Conservation (phyloP, 139 green algal species). For the Mesostigma viride region DNA sequence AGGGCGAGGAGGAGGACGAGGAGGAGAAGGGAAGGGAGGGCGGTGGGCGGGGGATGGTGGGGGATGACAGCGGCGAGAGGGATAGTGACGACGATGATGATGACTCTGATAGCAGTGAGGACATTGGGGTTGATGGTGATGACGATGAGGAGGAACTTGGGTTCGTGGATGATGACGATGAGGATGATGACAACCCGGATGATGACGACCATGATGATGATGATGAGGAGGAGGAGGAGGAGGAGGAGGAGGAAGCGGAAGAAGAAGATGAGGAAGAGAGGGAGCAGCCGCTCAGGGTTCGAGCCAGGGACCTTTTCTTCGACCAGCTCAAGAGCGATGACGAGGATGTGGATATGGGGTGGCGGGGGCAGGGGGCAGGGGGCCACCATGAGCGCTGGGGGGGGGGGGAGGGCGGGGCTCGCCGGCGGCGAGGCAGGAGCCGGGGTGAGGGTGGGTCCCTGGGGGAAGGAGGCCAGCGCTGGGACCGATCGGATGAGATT, state of each 20-base stretch:
- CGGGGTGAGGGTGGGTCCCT: no score
- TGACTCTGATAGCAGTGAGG: not conserved
- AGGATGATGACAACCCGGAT: not conserved
- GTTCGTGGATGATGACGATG: not conserved
- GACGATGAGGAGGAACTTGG: not conserved
- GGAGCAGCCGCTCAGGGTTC: not conserved
- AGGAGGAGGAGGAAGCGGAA: no score
- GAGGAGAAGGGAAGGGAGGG: not conserved
- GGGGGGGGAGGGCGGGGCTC: not conserved
- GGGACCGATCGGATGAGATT: no score
- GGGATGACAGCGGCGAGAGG: not conserved
- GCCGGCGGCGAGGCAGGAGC: not conserved
- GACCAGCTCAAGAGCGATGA: not conserved
- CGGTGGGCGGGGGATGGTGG: not conserved
- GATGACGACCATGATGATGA: no score
- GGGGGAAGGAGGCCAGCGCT: no score
- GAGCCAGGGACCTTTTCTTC: not conserved
- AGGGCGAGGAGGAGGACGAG: conserved; percentile 1
- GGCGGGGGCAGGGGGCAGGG: not conserved
- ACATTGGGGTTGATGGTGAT: not conserved
- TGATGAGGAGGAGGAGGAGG: no score
- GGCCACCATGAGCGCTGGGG: no score
- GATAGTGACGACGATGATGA: not conserved
- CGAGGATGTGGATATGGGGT: not conserved
- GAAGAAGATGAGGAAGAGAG: no score